A percentile compares a stretch with the other conserved stretches of the same genome.
Evolutionary conservation across 129 eudicot species (phyloP).

Genomic region (Daucus carota): DH1_v3.0 NC_030388.2:21028501-21029000

Average conservation of each 20-base stretch:
- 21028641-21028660: background rate
- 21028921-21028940: too few relatives aligned
- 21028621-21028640: slow-evolving; percentile 11
- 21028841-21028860: too few relatives aligned
- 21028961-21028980: too few relatives aligned
- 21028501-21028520: slow-evolving; percentile 39
- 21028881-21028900: too few relatives aligned
- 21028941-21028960: too few relatives aligned
- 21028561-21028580: background rate
- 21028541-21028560: slow-evolving; percentile 17
- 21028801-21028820: background rate
- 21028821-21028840: too few relatives aligned
- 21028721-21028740: background rate
- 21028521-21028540: slow-evolving; percentile 52
- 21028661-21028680: background rate
- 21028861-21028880: too few relatives aligned
- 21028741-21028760: background rate
- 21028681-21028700: background rate
- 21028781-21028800: slow-evolving; percentile 18
- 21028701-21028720: background rate
- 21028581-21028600: slow-evolving; percentile 13
- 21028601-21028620: background rate
- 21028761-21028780: slow-evolving; percentile 16
- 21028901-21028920: too few relatives aligned
- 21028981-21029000: too few relatives aligned